A percentile compares a stretch with the other conserved stretches of the same genome.
phyloP scores from a whole-genome alignment of 257 asterid genomes.

The Solanum ossicruentum region DNA sequence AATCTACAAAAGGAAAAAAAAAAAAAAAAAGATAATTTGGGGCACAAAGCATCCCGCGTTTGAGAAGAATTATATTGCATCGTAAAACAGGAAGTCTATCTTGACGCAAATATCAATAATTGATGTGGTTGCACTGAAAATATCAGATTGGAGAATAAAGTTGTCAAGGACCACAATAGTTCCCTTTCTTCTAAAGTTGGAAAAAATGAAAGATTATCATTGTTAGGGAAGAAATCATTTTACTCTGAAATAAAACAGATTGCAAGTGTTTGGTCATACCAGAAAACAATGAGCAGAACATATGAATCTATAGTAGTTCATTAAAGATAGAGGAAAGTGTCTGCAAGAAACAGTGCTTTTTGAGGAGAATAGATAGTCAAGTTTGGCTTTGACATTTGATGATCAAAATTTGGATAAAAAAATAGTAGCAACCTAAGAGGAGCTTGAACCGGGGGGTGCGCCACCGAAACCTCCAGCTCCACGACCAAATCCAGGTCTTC shows the following conservation, averaged over 20 bases:
- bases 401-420: neutral
- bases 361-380: neutral
- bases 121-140: neutral
- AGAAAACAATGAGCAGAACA: neutral
- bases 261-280: neutral
- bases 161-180: too few species aligned
- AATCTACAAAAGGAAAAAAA: neutral
- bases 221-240: neutral
- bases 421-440: constrained; percentile 5
- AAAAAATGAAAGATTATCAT: neutral
- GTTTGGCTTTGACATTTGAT: neutral
- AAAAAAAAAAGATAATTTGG: neutral
- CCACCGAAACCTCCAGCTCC: constrained; percentile 23
- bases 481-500: constrained; percentile 28
- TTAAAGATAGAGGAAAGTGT: neutral
- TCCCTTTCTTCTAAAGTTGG: too few species aligned
- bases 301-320: neutral
- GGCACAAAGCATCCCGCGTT: neutral
- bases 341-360: neutral
- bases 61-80: neutral
- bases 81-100: neutral
- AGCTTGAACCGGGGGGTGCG: constrained; percentile 36
- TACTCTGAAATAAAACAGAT: neutral
- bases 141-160: too few species aligned
- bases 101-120: neutral